These are phyloP conservation scores for Diplodia sapinea DNA, from an alignment of 2,329 filamentous ascomycete species.

Conservation along the genomic window DNA sequence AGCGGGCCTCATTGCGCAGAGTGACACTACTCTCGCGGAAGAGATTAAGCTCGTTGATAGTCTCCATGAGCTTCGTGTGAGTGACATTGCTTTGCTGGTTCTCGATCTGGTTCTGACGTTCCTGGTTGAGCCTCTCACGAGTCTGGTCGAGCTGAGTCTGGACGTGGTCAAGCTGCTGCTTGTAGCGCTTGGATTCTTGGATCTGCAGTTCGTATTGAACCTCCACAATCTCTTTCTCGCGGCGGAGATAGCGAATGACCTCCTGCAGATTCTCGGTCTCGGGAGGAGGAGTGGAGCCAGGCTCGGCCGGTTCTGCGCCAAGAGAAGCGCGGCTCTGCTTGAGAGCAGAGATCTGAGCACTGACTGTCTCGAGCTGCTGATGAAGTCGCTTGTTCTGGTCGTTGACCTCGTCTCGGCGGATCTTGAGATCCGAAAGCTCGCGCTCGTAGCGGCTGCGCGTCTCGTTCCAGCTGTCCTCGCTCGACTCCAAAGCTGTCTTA, in stretches of 20 bases:
- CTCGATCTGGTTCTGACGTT: conserved; percentile 77
- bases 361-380: conserved; percentile 83
- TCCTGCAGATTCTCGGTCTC: conserved; percentile 81
- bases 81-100: conserved; percentile 74
- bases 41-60: conserved; percentile 92
- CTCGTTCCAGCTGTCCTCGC: conserved; percentile 86
- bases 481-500: conserved; percentile 77
- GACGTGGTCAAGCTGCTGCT: conserved; percentile 86
- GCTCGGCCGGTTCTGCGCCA: conserved; percentile 59
- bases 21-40: conserved; percentile 95
- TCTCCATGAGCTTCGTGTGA: conserved; percentile 91
- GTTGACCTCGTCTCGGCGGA: conserved; percentile 80
- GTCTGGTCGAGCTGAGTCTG: conserved; percentile 89
- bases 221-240: conserved; percentile 97
- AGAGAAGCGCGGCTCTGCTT: conserved; percentile 73
- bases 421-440: conserved; percentile 79
- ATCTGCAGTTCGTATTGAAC: conserved; percentile 91
- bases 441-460: conserved; percentile 79
- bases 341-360: conserved; percentile 76
- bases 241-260: conserved; percentile 86
- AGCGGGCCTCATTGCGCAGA: conserved; percentile 82
- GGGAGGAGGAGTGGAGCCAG: conserved; percentile 57
- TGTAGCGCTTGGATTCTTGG: conserved; percentile 85
- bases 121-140: conserved; percentile 86
- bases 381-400: conserved; percentile 91